A percentile compares a stretch with the other conserved stretches of the same genome.
Evolutionary conservation across 2,329 filamentous ascomycete species (phyloP).

Genomic region (Annulohypoxylon truncatum): DNA sequence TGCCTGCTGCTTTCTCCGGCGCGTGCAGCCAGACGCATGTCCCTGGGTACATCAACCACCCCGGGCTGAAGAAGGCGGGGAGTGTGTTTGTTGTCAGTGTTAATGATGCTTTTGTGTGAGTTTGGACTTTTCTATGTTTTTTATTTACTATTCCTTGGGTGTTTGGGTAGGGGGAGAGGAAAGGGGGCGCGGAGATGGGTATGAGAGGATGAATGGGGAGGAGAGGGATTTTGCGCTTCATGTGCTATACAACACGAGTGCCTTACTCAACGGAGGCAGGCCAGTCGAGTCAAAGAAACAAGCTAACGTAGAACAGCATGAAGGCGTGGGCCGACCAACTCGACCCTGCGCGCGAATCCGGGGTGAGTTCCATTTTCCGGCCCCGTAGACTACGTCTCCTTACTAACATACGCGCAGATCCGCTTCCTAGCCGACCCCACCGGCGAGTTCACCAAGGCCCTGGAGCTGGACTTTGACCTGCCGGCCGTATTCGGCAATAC

Average conservation of each 20-base stretch:
- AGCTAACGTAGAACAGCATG: conserved; percentile 67
- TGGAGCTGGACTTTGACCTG: conserved; percentile 86
- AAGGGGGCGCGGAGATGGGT: not conserved
- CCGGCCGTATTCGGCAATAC: conserved; percentile 82
- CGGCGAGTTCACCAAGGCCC: conserved; percentile 81
- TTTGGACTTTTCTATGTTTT: conserved; percentile 34
- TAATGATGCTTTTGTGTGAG: conserved; percentile 95
- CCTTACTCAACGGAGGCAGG: too few species aligned
- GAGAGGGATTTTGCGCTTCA: too few species aligned
- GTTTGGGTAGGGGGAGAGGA: not conserved
- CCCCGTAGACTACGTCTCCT: not conserved
- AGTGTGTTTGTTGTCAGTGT: conserved; percentile 91
- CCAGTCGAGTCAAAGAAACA: too few species aligned
- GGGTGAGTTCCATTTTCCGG: conserved; percentile 71
- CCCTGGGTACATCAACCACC: conserved; percentile 85
- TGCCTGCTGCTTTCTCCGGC: conserved; percentile 79
- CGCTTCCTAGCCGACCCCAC: conserved; percentile 89
- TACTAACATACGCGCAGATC: conserved; percentile 65
- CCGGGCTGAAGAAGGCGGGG: conserved; percentile 81
- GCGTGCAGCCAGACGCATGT: conserved; percentile 75
- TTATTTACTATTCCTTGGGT: not conserved
- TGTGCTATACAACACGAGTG: too few species aligned
- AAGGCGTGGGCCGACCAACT: conserved; percentile 87
- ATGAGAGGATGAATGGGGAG: too few species aligned
- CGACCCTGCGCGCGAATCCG: conserved; percentile 78